Evolutionary conservation across 495 filamentous ascomycete genomes (phyloP), one percentile per base, ranked within the genome.

Genomic region (Cercophora newfieldiana): DNA sequence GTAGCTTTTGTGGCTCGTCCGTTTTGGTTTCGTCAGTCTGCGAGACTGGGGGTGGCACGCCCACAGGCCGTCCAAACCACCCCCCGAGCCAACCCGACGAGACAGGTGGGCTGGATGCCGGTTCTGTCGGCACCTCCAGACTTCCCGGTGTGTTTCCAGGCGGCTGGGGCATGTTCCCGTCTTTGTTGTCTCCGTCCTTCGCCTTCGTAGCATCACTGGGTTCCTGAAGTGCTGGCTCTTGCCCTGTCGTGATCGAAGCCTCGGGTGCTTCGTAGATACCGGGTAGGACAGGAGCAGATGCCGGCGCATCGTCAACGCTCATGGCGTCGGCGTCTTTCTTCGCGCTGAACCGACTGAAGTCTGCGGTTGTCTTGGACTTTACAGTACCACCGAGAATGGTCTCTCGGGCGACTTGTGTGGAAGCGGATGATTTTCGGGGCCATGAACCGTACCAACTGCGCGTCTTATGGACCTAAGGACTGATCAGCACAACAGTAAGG

Each of bases 371-470:
- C 18, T 63, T 73, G 2, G 80, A 74, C 59, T 75, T 76, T 49
- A 78, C 65, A 10, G 80, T 82, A 61, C 77, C 79, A 68, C 85
- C 89, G 61, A 89, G 83, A 33, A 93, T 91, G 59, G 88, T 91
- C 79, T 94, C 90, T 74, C 87, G 88, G 63, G 89, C 90, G 74
- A 92, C 85, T 77, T 91, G 85, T 56, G 88, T 92, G 59, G 90
- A 88, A 54, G 90, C 84, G 44, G 83, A 80, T 26, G 90, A 89
- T 75, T 94, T 94, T 72, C 83, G 82, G 25, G 89, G 86, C 89
- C 89, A 87, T n/a, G 84, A 86, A 31, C 85, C 85, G 59, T 87
- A 87, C 87, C 86, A 94, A 56, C 84, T 85, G 33, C 79, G 80
- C 10, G 83, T 81, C 68, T 88, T 87, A 75, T 82, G 84, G 55